These are phyloP conservation scores for Sporothrix globosa DNA, from an alignment of 2,329 filamentous ascomycete genomes.

Conservation along the genomic window DNA sequence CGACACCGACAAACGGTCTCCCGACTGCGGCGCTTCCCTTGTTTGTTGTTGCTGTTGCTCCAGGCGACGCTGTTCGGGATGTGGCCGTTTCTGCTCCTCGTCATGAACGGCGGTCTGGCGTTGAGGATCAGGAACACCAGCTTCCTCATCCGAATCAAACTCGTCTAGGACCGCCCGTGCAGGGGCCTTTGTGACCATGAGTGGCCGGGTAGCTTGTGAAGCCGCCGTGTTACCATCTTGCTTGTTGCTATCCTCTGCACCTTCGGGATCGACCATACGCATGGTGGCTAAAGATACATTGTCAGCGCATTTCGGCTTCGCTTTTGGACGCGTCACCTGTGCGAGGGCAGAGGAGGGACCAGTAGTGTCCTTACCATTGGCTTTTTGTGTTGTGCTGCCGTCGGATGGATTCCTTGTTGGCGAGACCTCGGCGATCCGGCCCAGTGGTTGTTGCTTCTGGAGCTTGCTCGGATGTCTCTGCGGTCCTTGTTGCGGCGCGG, in stretches of 20 bases:
- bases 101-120: constrained; percentile 40
- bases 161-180: constrained; percentile 70
- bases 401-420: constrained; percentile 49
- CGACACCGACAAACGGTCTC: constrained; percentile 65
- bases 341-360: not conserved
- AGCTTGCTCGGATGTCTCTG: constrained; percentile 68
- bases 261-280: constrained; percentile 60
- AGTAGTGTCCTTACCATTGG: not conserved
- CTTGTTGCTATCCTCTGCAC: constrained; percentile 46
- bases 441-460: constrained; percentile 65
- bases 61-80: constrained; percentile 34
- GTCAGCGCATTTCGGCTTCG: not conserved
- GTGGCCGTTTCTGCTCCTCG: constrained; percentile 29
- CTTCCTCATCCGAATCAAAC: constrained; percentile 63
- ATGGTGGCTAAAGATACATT: constrained; percentile 48
- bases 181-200: constrained; percentile 62
- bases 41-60: constrained; percentile 47
- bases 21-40: constrained; percentile 46
- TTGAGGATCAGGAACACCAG: constrained; percentile 38
- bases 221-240: constrained; percentile 43
- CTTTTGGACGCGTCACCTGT: not conserved
- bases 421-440: constrained; percentile 40
- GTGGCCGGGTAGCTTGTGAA: constrained; percentile 54
- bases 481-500: constrained; percentile 46
- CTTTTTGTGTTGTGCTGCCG: constrained; percentile 2